Percentiles rank a stretch among this genome's conserved stretches.
Conservation (phyloP, 1,284 basidiomycete genomes). For the Irpex lacteus region DNA sequence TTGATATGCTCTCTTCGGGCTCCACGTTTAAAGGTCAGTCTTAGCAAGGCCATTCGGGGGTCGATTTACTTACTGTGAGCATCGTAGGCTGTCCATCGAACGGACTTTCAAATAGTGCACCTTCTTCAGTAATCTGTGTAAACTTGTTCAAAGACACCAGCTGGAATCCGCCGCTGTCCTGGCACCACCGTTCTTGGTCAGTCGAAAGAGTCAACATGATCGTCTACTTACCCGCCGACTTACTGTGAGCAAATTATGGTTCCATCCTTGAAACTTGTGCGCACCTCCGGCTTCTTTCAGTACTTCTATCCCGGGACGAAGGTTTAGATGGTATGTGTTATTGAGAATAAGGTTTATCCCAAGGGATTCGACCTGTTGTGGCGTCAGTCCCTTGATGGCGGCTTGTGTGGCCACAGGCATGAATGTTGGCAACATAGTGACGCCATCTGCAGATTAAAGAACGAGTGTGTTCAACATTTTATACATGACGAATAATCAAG, state of each 20-base stretch:
- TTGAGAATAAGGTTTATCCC: slow-evolving; percentile 80
- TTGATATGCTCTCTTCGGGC: slow-evolving; percentile 85
- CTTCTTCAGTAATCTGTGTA: slow-evolving; percentile 81
- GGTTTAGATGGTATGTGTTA: slow-evolving; percentile 83
- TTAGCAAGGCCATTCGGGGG: not conserved
- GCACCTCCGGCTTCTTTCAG: slow-evolving; percentile 74
- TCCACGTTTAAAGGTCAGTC: slow-evolving; percentile 24
- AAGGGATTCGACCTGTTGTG: slow-evolving; percentile 79
- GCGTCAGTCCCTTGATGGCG: slow-evolving; percentile 81
- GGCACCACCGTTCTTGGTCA: slow-evolving; percentile 8
- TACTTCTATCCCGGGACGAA: slow-evolving; percentile 73
- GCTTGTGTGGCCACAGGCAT: slow-evolving; percentile 91
- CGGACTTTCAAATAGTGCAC: slow-evolving; percentile 78
- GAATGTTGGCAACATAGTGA: slow-evolving; percentile 81
- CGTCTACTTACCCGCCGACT: not conserved
- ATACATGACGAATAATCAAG: not conserved
- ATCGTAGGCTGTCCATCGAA: slow-evolving; percentile 82
- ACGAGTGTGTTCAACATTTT: not conserved
- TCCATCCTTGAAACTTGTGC: slow-evolving; percentile 85
- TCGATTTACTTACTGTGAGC: slow-evolving; percentile 59
- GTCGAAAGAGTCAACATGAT: not conserved
- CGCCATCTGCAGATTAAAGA: slow-evolving; percentile 53
- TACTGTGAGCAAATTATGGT: slow-evolving; percentile 76
- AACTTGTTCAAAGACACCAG: slow-evolving; percentile 83
- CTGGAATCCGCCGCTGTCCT: slow-evolving; percentile 85